These are phyloP conservation scores for Psilocybe mexicana DNA, from an alignment of 1,284 basidiomycete species.

Conservation along the genomic window DNA sequence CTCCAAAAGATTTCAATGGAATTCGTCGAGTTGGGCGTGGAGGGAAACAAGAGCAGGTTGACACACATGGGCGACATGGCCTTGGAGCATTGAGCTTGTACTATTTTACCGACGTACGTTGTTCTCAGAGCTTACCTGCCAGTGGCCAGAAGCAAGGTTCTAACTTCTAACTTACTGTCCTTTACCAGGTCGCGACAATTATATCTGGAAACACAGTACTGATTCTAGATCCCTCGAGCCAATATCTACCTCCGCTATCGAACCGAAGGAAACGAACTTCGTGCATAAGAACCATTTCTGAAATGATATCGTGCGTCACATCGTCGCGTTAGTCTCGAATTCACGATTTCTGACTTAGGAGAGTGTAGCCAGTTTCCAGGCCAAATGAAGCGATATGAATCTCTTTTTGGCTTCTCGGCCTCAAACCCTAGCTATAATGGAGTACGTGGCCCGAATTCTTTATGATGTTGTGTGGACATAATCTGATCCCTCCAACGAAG, in stretches of 20 bases:
- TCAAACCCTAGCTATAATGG: conserved; percentile 3
- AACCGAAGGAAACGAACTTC: conserved; percentile 19
- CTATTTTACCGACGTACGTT: conserved; percentile 46
- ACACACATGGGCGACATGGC: conserved; percentile 48
- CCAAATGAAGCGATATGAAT: conserved; percentile 12
- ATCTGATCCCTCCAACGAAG: background rate
- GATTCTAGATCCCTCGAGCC: conserved; percentile 44
- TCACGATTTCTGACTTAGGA: background rate
- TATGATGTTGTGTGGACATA: background rate
- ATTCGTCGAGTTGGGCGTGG: conserved; percentile 42
- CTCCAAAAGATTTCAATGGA: conserved; percentile 40
- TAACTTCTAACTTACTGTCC: too few relatives aligned
- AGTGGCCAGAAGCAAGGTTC: too few relatives aligned
- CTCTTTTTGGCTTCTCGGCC: conserved; percentile 5
- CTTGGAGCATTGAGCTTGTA: conserved; percentile 48
- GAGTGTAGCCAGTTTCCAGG: conserved; percentile 13
- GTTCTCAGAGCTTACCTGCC: background rate
- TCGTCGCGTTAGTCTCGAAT: background rate
- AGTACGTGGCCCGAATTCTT: conserved; percentile 2
- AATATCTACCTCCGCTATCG: conserved; percentile 31
- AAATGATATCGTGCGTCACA: conserved; percentile 8
- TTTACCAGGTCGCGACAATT: conserved; percentile 40
- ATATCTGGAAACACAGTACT: conserved; percentile 41
- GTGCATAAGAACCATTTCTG: conserved; percentile 4
- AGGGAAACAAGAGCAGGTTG: conserved; percentile 36